Percentiles rank a stretch among this genome's conserved stretches.
These are phyloP conservation scores for Euptelea pleiosperma DNA, from an alignment of 164 flowering plant species.

Conservation along the genomic window DNA sequence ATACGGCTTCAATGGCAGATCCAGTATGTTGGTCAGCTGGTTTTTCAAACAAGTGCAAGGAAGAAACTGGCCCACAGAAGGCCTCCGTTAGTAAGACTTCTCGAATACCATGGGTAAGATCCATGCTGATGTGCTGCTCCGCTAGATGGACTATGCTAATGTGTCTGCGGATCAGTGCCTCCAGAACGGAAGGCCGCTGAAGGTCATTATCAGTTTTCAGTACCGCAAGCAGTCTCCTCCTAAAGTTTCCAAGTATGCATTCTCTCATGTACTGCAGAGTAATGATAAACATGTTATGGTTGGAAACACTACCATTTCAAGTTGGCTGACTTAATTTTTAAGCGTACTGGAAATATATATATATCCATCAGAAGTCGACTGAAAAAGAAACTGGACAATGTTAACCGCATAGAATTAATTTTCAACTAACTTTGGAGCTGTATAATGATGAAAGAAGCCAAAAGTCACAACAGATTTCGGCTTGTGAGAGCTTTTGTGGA, in stretches of 20 bases:
- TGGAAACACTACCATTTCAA: background rate
- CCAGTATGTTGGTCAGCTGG: slow-evolving; percentile 69
- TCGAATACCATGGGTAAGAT: slow-evolving; percentile 83
- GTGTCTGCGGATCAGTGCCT: slow-evolving; percentile 74
- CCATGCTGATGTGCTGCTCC: slow-evolving; percentile 99
- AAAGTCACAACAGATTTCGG: too few species aligned
- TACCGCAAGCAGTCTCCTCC: slow-evolving; percentile 73
- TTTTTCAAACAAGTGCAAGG: slow-evolving; percentile 74
- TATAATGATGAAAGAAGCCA: too few species aligned
- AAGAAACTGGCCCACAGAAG: slow-evolving; percentile 86
- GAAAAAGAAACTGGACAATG: too few species aligned
- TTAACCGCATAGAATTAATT: too few species aligned
- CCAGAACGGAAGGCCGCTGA: slow-evolving; percentile 86
- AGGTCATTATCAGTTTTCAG: slow-evolving; percentile 90
- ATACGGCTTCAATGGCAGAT: slow-evolving; percentile 73
- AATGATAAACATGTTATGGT: slow-evolving; percentile 6
- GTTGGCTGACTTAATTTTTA: background rate
- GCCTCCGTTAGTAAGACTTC: slow-evolving; percentile 83
- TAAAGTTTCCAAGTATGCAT: slow-evolving; percentile 92
- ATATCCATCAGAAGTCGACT: too few species aligned
- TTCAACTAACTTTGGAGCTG: too few species aligned
- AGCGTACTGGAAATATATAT: too few species aligned
- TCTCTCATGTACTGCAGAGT: slow-evolving; percentile 93
- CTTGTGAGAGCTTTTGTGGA: too few species aligned
- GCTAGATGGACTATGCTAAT: slow-evolving; percentile 74